These are phyloP conservation scores for Cyclostephanos invisitatus DNA, from an alignment of 108 stramenopile species.

Conservation along the genomic window DNA sequence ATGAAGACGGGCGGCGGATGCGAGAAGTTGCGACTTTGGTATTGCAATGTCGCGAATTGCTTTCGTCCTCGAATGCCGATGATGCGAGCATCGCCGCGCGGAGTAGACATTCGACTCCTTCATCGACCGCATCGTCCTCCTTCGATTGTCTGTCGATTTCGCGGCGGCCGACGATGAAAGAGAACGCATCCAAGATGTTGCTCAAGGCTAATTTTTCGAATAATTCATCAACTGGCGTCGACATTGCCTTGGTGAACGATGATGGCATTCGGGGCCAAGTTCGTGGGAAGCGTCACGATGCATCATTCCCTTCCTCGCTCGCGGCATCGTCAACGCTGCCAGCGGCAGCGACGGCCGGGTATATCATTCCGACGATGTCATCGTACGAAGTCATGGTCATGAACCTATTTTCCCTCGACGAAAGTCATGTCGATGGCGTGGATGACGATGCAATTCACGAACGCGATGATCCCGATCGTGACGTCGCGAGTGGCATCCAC, in stretches of 20 bases:
- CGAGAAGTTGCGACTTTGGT: constrained; percentile 56
- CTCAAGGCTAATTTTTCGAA: constrained; percentile 30
- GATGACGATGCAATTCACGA: constrained; percentile 6
- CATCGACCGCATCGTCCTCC: background rate
- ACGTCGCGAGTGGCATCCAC: constrained; percentile 42
- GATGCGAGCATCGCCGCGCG: background rate
- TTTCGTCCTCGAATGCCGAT: constrained; percentile 10
- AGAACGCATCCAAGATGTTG: background rate
- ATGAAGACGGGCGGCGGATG: constrained; percentile 19
- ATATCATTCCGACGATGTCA: constrained; percentile 14
- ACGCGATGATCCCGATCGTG: constrained; percentile 33
- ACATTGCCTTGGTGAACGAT: background rate
- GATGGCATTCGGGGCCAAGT: background rate
- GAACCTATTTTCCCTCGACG: constrained; percentile 19
- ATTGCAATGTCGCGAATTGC: constrained; percentile 56
- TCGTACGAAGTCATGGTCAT: constrained; percentile 39
- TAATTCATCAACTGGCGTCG: background rate
- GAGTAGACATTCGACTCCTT: background rate
- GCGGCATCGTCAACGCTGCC: background rate
- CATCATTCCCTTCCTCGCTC: background rate
- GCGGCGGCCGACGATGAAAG: background rate
- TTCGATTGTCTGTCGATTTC: background rate
- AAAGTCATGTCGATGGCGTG: background rate
- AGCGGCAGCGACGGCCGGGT: background rate
- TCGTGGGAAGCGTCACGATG: background rate